A percentile compares a stretch with the other conserved stretches of the same genome.
Evolutionary conservation across 345 rosid genomes (phyloP).

Genomic region (Psidium guajava): DNA sequence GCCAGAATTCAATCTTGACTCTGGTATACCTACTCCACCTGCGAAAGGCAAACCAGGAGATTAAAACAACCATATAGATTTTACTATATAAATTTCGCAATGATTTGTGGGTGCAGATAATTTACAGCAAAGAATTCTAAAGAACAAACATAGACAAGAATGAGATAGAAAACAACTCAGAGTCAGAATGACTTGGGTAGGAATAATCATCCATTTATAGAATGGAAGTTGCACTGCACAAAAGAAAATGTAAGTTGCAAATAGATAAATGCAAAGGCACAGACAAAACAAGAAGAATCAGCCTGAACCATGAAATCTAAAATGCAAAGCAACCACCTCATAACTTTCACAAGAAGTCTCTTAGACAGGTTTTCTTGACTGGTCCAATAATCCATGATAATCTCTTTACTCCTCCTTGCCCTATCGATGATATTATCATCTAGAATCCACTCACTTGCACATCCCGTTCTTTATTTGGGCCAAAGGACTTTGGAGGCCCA

Average conservation of each 20-base stretch:
- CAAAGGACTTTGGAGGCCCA: too few species aligned
- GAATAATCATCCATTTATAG: background rate
- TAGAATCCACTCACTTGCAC: background rate
- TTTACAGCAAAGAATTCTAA: background rate
- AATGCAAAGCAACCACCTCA: background rate
- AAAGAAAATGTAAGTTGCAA: background rate
- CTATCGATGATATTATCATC: background rate
- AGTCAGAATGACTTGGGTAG: background rate
- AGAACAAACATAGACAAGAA: background rate
- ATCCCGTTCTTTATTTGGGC: background rate
- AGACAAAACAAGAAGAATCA: background rate
- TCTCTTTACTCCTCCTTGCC: background rate
- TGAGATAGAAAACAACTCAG: background rate
- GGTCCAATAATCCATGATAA: background rate
- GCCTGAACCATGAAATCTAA: background rate
- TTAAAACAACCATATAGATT: background rate
- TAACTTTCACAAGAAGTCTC: background rate
- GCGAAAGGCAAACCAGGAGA: background rate
- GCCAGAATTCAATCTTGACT: slow-evolving; percentile 26
- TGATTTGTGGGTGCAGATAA: background rate
- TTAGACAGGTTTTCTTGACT: background rate
- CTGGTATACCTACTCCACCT: slow-evolving; percentile 39
- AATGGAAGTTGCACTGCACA: background rate
- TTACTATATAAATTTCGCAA: too few species aligned
- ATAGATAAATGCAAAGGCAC: background rate